Evolutionary conservation across 768 basidiomycete species (phyloP).

Genomic region (Suillus placidus): DNA sequence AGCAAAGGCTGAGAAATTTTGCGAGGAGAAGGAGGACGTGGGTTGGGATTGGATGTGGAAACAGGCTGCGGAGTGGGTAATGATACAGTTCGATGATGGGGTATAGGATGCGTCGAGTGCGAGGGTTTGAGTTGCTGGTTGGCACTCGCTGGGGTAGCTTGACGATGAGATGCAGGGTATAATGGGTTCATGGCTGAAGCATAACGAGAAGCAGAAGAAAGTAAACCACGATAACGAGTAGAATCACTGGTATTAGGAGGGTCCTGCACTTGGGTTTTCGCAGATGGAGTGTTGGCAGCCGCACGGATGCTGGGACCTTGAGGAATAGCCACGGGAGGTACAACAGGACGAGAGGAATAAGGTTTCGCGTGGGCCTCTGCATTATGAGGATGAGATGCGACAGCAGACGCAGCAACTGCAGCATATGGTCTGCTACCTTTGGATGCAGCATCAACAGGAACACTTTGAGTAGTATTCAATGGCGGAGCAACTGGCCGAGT

Average conservation of each 20-base stretch:
- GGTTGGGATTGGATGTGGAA: constrained; percentile 9
- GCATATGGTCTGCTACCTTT: constrained; percentile 2
- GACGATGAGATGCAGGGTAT: constrained; percentile 28
- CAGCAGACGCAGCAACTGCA: not conserved
- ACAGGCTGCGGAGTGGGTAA: constrained; percentile 31
- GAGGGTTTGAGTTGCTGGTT: constrained; percentile 24
- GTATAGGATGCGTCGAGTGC: constrained; percentile 23
- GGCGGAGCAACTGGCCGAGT: not conserved
- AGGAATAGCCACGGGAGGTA: constrained; percentile 16
- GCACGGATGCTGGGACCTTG: constrained; percentile 17
- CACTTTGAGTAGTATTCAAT: not conserved
- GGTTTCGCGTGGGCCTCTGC: constrained; percentile 22
- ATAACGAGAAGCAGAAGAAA: constrained; percentile 22
- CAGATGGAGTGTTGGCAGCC: constrained; percentile 15
- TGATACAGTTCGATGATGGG: constrained; percentile 42
- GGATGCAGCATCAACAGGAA: not conserved
- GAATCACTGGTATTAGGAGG: constrained; percentile 20
- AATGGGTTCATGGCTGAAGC: constrained; percentile 22
- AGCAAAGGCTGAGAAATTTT: constrained; percentile 32
- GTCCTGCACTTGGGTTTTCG: constrained; percentile 27
- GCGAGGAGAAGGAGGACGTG: constrained; percentile 31
- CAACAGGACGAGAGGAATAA: constrained; percentile 23
- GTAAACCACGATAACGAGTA: constrained; percentile 25
- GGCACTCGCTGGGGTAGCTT: constrained; percentile 20
- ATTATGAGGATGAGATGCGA: constrained; percentile 6